phyloP scores from a whole-genome alignment of 139 green algal genomes.

The Auxenochlorella pyrenoidosa region DNA sequence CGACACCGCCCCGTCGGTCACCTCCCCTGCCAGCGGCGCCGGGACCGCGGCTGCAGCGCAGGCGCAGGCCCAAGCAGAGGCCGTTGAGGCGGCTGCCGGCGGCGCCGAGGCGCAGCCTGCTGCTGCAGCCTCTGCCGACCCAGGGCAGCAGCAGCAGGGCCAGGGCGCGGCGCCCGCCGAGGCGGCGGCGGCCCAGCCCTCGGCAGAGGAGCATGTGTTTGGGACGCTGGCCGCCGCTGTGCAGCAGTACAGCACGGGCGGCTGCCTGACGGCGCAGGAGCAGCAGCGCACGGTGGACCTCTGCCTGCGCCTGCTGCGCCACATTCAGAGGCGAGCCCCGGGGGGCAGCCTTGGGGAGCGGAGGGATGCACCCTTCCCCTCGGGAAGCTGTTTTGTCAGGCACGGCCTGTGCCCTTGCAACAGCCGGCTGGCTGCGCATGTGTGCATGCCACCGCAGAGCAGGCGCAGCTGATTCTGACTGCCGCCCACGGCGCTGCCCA shows the following conservation, averaged over 20 bases:
- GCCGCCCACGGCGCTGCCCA: no score
- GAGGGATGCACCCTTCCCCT: no score
- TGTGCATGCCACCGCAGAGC: neutral
- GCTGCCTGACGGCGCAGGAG: slow-evolving; percentile 64
- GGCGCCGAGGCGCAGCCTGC: neutral
- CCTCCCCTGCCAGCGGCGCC: neutral
- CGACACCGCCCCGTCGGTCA: slow-evolving; percentile 8
- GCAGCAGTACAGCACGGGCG: slow-evolving; percentile 42
- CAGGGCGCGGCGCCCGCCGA: no score
- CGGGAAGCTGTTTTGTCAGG: no score
- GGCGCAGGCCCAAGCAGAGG: neutral
- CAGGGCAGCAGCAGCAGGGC: no score
- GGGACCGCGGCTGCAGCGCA: neutral
- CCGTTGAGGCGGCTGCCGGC: neutral
- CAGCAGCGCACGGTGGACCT: slow-evolving; percentile 47
- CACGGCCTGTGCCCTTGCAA: no score
- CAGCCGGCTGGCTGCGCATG: no score
- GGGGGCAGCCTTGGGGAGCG: neutral
- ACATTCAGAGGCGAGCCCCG: slow-evolving; percentile 62
- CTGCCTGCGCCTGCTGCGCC: slow-evolving; percentile 67
- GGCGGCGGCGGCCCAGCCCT: neutral
- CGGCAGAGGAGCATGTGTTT: slow-evolving; percentile 10
- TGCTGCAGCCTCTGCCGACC: no score
- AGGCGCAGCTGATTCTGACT: no score
- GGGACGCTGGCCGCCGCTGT: slow-evolving; percentile 11